Conservation (phyloP, 306 rosid species). For the Sphenostylis stenocarpa region DNA sequence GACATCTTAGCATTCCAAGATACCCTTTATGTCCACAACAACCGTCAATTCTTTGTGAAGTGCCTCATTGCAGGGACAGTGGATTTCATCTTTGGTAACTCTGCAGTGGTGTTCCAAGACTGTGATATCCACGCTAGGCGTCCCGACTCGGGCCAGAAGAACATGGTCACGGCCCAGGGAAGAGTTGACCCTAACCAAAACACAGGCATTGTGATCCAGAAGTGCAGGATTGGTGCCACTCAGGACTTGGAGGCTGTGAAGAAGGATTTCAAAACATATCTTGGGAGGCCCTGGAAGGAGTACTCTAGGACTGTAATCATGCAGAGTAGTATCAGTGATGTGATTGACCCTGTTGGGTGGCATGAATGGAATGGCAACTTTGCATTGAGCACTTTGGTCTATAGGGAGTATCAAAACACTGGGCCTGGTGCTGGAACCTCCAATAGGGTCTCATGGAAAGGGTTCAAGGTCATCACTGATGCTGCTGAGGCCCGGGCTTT, state of each 20-base stretch:
- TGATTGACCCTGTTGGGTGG: constrained; percentile 81
- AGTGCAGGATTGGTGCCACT: constrained; percentile 74
- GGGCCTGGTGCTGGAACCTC: constrained; percentile 77
- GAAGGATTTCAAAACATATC: constrained; percentile 53
- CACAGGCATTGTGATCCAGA: constrained; percentile 88
- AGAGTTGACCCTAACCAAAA: constrained; percentile 87
- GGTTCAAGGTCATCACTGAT: constrained; percentile 59
- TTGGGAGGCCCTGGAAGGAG: constrained; percentile 91
- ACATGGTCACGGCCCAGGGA: constrained; percentile 93
- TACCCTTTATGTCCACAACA: constrained; percentile 88
- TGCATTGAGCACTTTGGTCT: constrained; percentile 67
- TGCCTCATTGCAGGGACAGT: constrained; percentile 73
- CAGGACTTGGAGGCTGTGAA: constrained; percentile 50
- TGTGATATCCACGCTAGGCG: constrained; percentile 81
- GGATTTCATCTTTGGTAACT: constrained; percentile 89
- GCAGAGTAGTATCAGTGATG: constrained; percentile 56
- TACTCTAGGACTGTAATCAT: constrained; percentile 83
- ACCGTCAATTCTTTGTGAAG: constrained; percentile 67
- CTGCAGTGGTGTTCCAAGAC: constrained; percentile 70
- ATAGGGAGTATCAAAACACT: constrained; percentile 67
- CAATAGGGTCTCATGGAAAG: constrained; percentile 70
- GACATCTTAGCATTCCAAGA: constrained; percentile 86
- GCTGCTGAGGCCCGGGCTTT: constrained; percentile 63
- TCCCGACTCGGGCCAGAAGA: constrained; percentile 78
- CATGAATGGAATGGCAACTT: constrained; percentile 70